Conservation (phyloP, 805 yeast genomes). For the Cyberlindnera galapagoensis region DNA sequence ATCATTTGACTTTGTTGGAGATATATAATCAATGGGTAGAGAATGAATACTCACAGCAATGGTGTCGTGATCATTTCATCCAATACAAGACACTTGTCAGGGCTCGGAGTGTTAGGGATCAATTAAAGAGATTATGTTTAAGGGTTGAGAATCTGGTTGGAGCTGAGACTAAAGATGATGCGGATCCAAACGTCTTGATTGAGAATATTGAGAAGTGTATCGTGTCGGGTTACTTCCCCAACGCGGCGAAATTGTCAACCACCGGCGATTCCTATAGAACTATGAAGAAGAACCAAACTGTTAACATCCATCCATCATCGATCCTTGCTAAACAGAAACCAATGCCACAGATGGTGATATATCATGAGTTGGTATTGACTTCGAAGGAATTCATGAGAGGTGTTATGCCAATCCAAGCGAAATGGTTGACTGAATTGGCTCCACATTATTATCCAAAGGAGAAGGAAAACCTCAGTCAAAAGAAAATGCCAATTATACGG, state of each 20-base stretch:
- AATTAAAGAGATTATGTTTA: conserved; percentile 54
- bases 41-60: conserved; percentile 57
- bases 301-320: conserved; percentile 82
- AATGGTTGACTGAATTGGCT: conserved; percentile 70
- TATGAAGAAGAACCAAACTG: conserved; percentile 62
- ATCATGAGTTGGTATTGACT: conserved; percentile 79
- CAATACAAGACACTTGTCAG: conserved; percentile 69
- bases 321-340: conserved; percentile 58
- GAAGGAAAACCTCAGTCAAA: conserved; percentile 16
- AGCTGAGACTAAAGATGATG: conserved; percentile 25
- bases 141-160: conserved; percentile 40
- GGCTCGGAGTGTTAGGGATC: conserved; percentile 65
- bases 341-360: conserved; percentile 67
- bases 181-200: conserved; percentile 42
- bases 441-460: conserved; percentile 39
- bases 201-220: conserved; percentile 78
- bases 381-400: conserved; percentile 85
- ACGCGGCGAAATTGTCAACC: conserved; percentile 81
- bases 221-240: conserved; percentile 92
- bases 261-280: conserved; percentile 65
- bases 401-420: conserved; percentile 64
- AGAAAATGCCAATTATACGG: conserved; percentile 18
- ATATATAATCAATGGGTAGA: conserved; percentile 74
- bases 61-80: conserved; percentile 83
- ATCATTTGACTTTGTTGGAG: conserved; percentile 70